Evolutionary conservation across 1,139 yeast genomes (phyloP).

Genomic region (Protomyces arabidopsidicola): DNA sequence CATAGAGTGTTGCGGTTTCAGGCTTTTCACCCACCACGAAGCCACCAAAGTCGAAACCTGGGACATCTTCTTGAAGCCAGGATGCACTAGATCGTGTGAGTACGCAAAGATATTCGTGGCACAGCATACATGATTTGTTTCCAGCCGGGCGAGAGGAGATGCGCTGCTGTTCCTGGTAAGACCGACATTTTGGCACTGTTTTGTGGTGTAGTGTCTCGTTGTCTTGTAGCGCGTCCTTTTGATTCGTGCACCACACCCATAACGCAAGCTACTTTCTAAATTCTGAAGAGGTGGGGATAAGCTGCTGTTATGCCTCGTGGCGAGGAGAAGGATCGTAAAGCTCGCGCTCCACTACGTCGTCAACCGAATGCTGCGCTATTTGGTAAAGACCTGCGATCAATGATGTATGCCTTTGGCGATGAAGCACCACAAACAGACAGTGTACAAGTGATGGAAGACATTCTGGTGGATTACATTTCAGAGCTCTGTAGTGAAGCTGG

Average conservation of each 20-base stretch:
- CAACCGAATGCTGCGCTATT: not conserved
- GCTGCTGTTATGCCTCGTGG: not conserved
- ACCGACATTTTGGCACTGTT: not conserved
- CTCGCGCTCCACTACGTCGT: not conserved
- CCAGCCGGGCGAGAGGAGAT: conserved; percentile 47
- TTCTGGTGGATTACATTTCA: conserved; percentile 68
- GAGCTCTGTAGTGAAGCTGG: conserved; percentile 63
- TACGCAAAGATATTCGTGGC: not conserved
- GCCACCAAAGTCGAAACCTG: conserved; percentile 91
- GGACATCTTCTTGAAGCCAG: conserved; percentile 83
- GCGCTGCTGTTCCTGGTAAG: conserved; percentile 4
- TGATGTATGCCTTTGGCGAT: conserved; percentile 84
- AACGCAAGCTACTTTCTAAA: not conserved
- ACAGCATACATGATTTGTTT: conserved; percentile 53
- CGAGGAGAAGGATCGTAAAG: not conserved
- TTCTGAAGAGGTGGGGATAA: not conserved
- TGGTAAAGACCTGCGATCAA: conserved; percentile 39
- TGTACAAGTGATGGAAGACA: conserved; percentile 73
- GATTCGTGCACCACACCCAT: too few relatives aligned
- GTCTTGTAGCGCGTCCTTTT: not conserved
- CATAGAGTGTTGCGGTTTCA: conserved; percentile 70
- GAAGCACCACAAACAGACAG: conserved; percentile 74
- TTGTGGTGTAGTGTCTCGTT: not conserved
- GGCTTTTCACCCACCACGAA: conserved; percentile 77
- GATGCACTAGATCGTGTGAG: conserved; percentile 41